Conservation (phyloP, 2,329 filamentous ascomycete genomes). For the Alternaria solani region DNA sequence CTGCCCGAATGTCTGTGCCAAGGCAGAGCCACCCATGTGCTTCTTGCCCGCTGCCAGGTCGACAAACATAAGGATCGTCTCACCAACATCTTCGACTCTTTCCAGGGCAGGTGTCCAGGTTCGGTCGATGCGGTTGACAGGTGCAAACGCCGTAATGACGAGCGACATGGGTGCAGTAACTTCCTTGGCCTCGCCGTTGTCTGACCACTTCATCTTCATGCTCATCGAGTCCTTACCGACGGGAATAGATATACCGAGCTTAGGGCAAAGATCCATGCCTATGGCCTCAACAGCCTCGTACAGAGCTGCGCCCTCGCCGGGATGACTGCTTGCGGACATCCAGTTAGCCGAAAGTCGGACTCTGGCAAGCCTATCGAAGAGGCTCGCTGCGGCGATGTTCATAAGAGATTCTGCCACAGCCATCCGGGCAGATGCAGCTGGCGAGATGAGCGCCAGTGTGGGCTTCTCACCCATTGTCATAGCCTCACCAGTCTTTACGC, state of each 20-base stretch:
- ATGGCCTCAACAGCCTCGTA: conserved; percentile 95
- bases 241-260: conserved; percentile 90
- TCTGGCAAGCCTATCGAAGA: conserved; percentile 75
- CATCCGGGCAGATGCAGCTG: conserved; percentile 93
- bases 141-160: conserved; percentile 88
- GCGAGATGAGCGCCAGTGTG: conserved; percentile 85
- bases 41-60: conserved; percentile 84
- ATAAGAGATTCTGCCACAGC: conserved; percentile 92
- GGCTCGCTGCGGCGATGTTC: conserved; percentile 85
- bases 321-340: conserved; percentile 97
- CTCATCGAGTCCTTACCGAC: conserved; percentile 98
- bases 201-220: conserved; percentile 94
- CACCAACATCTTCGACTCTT: conserved; percentile 84
- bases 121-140: conserved; percentile 80
- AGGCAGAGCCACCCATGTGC: conserved; percentile 86
- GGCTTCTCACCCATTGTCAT: conserved; percentile 98
- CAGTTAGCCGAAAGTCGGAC: conserved; percentile 95
- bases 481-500: conserved; percentile 84
- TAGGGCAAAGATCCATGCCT: conserved; percentile 88
- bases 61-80: conserved; percentile 87
- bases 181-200: conserved; percentile 73
- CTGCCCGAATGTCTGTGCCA: conserved; percentile 88
- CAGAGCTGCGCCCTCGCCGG: conserved; percentile 88
- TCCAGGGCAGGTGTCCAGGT: conserved; percentile 95
- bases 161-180: conserved; percentile 92